Base-by-base conservation (phyloP, 306 rosid species). In the Quercus aquifolioides region DNA sequence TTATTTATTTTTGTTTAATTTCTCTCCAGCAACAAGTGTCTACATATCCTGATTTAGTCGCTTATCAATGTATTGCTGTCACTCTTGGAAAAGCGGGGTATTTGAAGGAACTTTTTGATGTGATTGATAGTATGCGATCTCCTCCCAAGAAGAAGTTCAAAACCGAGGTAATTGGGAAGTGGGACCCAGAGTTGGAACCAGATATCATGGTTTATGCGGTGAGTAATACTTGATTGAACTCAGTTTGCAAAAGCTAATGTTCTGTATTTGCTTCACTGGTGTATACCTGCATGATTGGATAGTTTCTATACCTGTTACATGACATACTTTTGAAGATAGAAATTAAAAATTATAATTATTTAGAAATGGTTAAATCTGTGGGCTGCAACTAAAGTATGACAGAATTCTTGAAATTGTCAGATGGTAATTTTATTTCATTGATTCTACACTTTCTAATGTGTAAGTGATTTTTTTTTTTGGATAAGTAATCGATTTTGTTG, bases 1-100 rank as follows among this genome's bases (percentile, higher is more conserved):
- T 15, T 56, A 86, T 81, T 81, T 30, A 60, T 35, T 20, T 35
- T 35, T 1, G 69, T 60, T 87, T 74, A 72, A 71, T 84, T 84
- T 73, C 26, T 88, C 49, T 87, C 64, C 99, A 94, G 99, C 90
- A 87, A 94, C 89, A 92, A 38, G 83, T 92, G 84, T 90, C 99
- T 73, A 81, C 99, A 2, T 94, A 94, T 83, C 99, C 99, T 71
- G 97, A 94, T 85, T 78, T 92, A 79, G 95, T 94, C 62, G 90
- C 99, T 74, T 94, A 94, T 88, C 99, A 83, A 83, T 88, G 94
- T 80, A 86, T 91, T 80, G 92, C 95, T 69, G 89, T 92, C 64
- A 88, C 97, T 75, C 99, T 94, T 84, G 99, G 99, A 80, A 97
- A 91, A 94, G 94, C 91, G 28, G 99, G 99, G 65, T 83, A 90